Conservation (phyloP, 306 rosid species). For the Purshia tridentata region DNA sequence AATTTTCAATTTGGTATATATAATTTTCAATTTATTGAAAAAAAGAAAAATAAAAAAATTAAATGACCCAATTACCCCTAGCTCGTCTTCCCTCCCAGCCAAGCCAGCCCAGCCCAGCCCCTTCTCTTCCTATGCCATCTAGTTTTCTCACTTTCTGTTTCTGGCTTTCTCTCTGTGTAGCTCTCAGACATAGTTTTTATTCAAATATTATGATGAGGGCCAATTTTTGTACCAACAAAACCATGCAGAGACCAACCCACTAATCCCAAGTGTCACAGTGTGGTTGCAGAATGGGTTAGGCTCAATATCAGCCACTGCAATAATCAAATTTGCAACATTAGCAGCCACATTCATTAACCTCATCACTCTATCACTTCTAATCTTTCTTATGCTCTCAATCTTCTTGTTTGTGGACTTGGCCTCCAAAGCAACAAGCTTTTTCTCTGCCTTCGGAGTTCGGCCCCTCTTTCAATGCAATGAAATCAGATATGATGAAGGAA, state of each 20-base stretch:
- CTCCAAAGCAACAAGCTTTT: slow-evolving; percentile 26
- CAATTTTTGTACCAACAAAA: slow-evolving; percentile 98
- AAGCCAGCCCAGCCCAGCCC: too few species aligned
- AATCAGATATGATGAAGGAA: slow-evolving; percentile 75
- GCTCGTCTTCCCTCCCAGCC: too few species aligned
- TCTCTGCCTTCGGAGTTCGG: slow-evolving; percentile 57
- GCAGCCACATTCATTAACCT: slow-evolving; percentile 89
- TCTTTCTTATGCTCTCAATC: slow-evolving; percentile 41
- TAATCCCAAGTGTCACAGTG: slow-evolving; percentile 75
- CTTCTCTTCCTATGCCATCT: too few species aligned
- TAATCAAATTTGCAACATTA: slow-evolving; percentile 83
- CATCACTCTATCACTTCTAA: slow-evolving; percentile 79
- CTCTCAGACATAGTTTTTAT: background rate
- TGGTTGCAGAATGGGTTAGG: slow-evolving; percentile 90
- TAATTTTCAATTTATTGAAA: too few species aligned
- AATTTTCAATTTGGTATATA: too few species aligned
- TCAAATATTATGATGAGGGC: slow-evolving; percentile 56
- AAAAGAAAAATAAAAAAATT: too few species aligned
- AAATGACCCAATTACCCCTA: too few species aligned
- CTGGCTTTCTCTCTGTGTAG: too few species aligned
- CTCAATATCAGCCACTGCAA: slow-evolving; percentile 81
- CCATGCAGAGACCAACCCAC: slow-evolving; percentile 99
- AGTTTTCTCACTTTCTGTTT: too few species aligned
- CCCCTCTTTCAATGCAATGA: slow-evolving; percentile 58
- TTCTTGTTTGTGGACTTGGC: slow-evolving; percentile 26